Evolutionary conservation across 176 grass and related monocot species (phyloP).

Genomic region (Carex cristatella): DNA sequence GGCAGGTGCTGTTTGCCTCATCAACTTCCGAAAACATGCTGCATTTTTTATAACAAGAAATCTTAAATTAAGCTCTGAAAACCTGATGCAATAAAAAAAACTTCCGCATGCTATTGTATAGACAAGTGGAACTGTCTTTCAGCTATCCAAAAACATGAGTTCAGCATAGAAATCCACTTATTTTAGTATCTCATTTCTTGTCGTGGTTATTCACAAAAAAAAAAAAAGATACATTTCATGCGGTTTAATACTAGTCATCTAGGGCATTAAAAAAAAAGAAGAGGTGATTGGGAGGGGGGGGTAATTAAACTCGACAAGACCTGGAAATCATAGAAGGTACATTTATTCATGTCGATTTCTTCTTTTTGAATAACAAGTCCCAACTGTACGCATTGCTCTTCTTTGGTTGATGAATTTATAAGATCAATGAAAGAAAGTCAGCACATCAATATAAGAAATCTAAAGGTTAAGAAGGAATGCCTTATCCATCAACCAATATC

Average conservation of each 20-base stretch:
- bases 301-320: constrained; percentile 2
- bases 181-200: not conserved
- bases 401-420: constrained; percentile 19
- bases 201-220: not conserved
- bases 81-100: too few relatives aligned
- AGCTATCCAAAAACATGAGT: too few relatives aligned
- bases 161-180: too few relatives aligned
- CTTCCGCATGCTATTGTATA: too few relatives aligned
- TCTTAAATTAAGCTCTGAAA: too few relatives aligned
- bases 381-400: constrained; percentile 68
- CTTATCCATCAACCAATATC: constrained; percentile 90
- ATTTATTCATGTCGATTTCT: constrained; percentile 55
- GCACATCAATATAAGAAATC: not conserved
- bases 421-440: not conserved
- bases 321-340: not conserved
- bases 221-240: not conserved
- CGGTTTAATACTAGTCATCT: not conserved
- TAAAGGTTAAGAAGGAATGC: constrained; percentile 33
- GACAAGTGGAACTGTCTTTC: too few relatives aligned
- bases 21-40: too few relatives aligned
- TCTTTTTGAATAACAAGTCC: constrained; percentile 62
- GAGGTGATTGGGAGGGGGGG: not conserved
- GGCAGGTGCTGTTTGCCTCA: too few relatives aligned
- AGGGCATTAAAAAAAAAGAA: not conserved
- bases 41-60: too few relatives aligned